Conservation (phyloP, 2,329 filamentous ascomycete species). For the Alternaria atra region DNA sequence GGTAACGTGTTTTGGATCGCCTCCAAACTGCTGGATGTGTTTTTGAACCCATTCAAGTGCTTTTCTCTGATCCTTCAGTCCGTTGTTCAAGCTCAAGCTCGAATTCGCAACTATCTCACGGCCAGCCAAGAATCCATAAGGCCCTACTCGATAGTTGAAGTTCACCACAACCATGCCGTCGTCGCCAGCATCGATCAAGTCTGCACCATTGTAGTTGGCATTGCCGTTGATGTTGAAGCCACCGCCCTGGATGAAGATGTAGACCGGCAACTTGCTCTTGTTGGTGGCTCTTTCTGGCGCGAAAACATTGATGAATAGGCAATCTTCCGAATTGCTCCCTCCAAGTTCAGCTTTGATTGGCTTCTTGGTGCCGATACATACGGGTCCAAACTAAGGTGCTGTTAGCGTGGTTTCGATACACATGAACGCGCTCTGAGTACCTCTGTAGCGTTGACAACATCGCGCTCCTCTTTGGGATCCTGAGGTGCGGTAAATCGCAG, state of each 20-base stretch:
- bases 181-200: constrained; percentile 44
- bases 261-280: constrained; percentile 48
- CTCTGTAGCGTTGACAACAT: constrained; percentile 60
- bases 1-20: constrained; percentile 51
- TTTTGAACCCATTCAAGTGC: constrained; percentile 49
- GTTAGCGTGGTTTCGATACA: constrained; percentile 15
- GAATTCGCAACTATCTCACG: constrained; percentile 40
- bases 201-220: constrained; percentile 47
- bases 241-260: constrained; percentile 54
- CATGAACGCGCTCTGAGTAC: constrained; percentile 19
- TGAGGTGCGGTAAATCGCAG: constrained; percentile 71
- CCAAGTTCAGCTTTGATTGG: constrained; percentile 39
- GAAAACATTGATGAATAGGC: constrained; percentile 52
- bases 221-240: constrained; percentile 51
- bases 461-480: constrained; percentile 63
- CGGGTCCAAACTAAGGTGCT: constrained; percentile 39
- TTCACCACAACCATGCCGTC: constrained; percentile 50
- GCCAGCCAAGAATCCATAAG: constrained; percentile 51
- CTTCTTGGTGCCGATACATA: constrained; percentile 43
- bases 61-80: constrained; percentile 50
- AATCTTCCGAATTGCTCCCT: constrained; percentile 49
- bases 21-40: constrained; percentile 52
- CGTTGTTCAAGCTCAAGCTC: constrained; percentile 48
- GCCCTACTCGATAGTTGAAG: constrained; percentile 53
- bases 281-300: constrained; percentile 47